Evolutionary conservation across 768 basidiomycete genomes (phyloP), one percentile per base, ranked within the genome.

Genomic region (Lactarius indigo): DNA sequence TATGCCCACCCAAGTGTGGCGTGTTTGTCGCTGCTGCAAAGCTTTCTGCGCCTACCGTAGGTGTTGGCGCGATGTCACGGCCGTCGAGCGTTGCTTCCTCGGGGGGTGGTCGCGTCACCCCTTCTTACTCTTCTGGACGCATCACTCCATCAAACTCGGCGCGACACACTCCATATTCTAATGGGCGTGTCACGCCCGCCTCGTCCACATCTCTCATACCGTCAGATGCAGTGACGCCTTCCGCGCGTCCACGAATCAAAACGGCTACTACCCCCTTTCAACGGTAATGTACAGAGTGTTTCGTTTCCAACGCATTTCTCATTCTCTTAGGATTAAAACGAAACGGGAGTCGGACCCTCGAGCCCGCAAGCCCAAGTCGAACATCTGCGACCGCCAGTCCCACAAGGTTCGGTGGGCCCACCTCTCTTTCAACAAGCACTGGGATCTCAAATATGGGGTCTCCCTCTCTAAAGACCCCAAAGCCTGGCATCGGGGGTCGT

Each of bases 1-100:
- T 79, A 1, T 98, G 96, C 76, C 85, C 92, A 20, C 85, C 87
- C 0, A 84, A 86, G 55, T 96, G 94, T 68, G 96, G 96, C 31
- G 92, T 99, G 44, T 99, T 98, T 74, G 90, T 96, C 26, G 86
- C 91, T 7, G 80, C 87, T 1, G 78, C 85, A 39, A 97, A 97
- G 75, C 85, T 99, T 23, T 91, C 94, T 2, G 72, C 85, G 5
- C 87, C 91, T 7, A 93, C 90, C 3, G 86, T 87, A 23, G 85
- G 87, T 18, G 73, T 78, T 15, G 83, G 81, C 2, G 79, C 83
- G 26, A 70, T 78, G 42, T 77, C 71, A 63, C 84, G 93, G 18
- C 91, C 95, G 0, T 79, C 89, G 1, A 96, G 94, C 3, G 93
- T 90, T 39, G 87, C 90, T 4, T 96, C 93, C 10, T 86, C 86